Conservation (phyloP, 805 yeast genomes). For the Hanseniaspora guilliermondii region DNA sequence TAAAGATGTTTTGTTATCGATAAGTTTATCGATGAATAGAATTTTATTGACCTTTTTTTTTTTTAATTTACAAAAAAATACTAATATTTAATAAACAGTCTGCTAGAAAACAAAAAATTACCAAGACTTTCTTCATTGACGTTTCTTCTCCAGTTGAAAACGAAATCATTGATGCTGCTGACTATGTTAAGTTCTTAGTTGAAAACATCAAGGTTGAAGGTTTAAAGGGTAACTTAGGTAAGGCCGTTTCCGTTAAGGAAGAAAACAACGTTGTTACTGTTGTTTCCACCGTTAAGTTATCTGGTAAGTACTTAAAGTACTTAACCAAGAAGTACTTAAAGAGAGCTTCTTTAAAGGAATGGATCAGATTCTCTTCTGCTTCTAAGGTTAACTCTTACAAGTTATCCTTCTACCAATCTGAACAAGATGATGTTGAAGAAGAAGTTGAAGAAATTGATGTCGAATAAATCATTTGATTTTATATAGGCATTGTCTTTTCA, state of each 20-base stretch:
- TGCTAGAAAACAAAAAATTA: slow-evolving; percentile 68
- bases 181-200: slow-evolving; percentile 93
- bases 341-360: slow-evolving; percentile 99
- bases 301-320: slow-evolving; percentile 99
- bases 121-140: slow-evolving; percentile 89
- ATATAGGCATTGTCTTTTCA: background rate
- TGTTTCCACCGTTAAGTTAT: slow-evolving; percentile 84
- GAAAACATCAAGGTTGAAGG: slow-evolving; percentile 99
- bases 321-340: slow-evolving; percentile 98
- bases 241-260: slow-evolving; percentile 79
- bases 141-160: slow-evolving; percentile 93
- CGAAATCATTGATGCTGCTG: slow-evolving; percentile 94
- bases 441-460: slow-evolving; percentile 20
- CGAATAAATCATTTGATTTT: slow-evolving; percentile 15
- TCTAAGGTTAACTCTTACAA: slow-evolving; percentile 90
- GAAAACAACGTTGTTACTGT: slow-evolving; percentile 83
- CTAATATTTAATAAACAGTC: slow-evolving; percentile 56
- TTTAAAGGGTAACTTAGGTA: slow-evolving; percentile 93
- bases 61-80: slow-evolving; percentile 33
- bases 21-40: slow-evolving; percentile 10
- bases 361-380: slow-evolving; percentile 93
- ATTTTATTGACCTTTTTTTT: slow-evolving; percentile 27
- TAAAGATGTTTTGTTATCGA: background rate
- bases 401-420: slow-evolving; percentile 97
- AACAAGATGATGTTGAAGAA: slow-evolving; percentile 79